phyloP scores from a whole-genome alignment of 2,329 filamentous ascomycete genomes.

The Penicillium sclerotiorum region DNA sequence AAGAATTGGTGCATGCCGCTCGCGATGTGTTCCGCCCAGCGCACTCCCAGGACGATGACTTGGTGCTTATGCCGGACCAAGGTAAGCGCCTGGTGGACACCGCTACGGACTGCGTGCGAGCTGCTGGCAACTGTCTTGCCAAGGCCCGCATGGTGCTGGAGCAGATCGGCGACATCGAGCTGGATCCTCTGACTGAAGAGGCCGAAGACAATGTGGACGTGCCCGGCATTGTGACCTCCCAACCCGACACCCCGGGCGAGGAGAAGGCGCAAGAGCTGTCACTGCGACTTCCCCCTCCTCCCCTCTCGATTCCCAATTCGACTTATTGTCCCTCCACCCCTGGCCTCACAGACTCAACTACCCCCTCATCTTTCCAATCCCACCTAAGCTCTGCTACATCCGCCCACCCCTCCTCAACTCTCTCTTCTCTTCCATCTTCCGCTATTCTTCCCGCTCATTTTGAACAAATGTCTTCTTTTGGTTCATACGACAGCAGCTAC shows the following conservation, averaged over 20 bases:
- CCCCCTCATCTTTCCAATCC: slow-evolving; percentile 48
- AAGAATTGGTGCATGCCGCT: slow-evolving; percentile 77
- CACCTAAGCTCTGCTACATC: slow-evolving; percentile 39
- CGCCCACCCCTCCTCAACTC: slow-evolving; percentile 27
- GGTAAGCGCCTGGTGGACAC: slow-evolving; percentile 74
- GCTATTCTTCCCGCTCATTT: slow-evolving; percentile 29
- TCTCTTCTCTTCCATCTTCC: slow-evolving; percentile 31
- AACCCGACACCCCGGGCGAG: slow-evolving; percentile 18
- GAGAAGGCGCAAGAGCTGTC: slow-evolving; percentile 33
- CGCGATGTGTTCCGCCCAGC: slow-evolving; percentile 74
- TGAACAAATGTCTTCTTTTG: slow-evolving; percentile 33
- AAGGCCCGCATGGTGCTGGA: slow-evolving; percentile 85
- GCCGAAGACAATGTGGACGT: slow-evolving; percentile 6
- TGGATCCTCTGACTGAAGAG: slow-evolving; percentile 58
- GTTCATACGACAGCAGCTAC: slow-evolving; percentile 36
- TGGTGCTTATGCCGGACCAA: slow-evolving; percentile 78
- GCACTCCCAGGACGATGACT: slow-evolving; percentile 69
- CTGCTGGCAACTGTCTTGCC: slow-evolving; percentile 86
- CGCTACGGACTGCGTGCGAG: slow-evolving; percentile 84
- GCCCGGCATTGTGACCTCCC: slow-evolving; percentile 21
- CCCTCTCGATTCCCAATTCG: slow-evolving; percentile 47
- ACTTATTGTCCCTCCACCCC: slow-evolving; percentile 38
- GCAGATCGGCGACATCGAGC: slow-evolving; percentile 86
- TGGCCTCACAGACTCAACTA: slow-evolving; percentile 39
- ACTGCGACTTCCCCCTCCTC: slow-evolving; percentile 48